Evolutionary conservation across 2,329 filamentous ascomycete species (phyloP), one percentile per base, ranked within the genome.

Genomic region (Penicillium occitanis): DNA sequence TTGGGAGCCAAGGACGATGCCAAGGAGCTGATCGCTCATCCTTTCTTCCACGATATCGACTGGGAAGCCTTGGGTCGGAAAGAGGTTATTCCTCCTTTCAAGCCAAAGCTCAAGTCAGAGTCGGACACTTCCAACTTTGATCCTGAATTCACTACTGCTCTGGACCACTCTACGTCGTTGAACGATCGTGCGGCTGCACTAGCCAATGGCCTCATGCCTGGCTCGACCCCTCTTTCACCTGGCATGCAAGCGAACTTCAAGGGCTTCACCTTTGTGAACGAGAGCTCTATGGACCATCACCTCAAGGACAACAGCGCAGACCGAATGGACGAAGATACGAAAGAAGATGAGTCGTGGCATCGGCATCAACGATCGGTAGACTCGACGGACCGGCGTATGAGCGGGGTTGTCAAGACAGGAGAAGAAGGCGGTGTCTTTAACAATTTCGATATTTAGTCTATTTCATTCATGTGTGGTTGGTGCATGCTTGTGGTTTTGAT

Each of bases 81-180:
- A 84, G 87, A 95, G 66, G 92, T 97, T 68, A 92, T 93, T 11
- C 95, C 95, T 7, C 95, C 95, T 0, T 99, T 99, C 85, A 98
- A 97, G 84, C 95, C 95, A 7, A 96, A 96, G 80, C 85, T 99
- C 75, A 96, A 96, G 85, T 95, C 91, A 14, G 93, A 97, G 77
- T 92, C 93, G 2, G 95, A 99, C 72, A 96, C 96, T 0, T 97
- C 93, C 53, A 98, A 99, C 80, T 99, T 99, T 75, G 95, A 99
- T 73, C 95, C 95, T 0, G 95, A 98, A 77, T 99, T 99, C 77
- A 99, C 95, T 62, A 97, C 95, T 70, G 95, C 95, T 5, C 82
- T 98, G 66, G 92, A 93, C 73, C 91, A 90, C 67, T 92, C 92
- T 63, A 88, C 90, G 1, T 97, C 93, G 0, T 84, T 98, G 66